These are phyloP conservation scores for Monoraphidium neglectum DNA, from an alignment of 139 green algal genomes.

Conservation along the genomic window DNA sequence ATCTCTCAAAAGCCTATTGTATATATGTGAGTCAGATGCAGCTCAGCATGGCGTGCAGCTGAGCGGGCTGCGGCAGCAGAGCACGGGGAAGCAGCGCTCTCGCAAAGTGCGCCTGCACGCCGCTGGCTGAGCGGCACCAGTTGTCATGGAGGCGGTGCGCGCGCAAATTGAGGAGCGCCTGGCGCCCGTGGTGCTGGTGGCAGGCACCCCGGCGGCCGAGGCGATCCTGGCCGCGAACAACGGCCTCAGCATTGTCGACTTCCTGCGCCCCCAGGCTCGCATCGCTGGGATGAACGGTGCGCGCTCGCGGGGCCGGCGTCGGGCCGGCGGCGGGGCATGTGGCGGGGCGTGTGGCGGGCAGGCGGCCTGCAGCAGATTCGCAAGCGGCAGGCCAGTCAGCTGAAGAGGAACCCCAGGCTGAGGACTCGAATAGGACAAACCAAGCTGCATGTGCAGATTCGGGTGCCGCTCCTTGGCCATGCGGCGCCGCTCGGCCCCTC, in stretches of 20 bases:
- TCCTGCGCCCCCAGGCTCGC: conserved; percentile 71
- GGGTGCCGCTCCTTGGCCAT: neutral
- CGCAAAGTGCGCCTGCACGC: too few species aligned
- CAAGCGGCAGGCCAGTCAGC: neutral
- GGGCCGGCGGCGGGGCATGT: too few species aligned
- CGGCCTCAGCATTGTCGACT: conserved; percentile 71
- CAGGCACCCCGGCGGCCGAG: conserved; percentile 62
- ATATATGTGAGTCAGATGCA: too few species aligned
- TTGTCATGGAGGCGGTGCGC: conserved; percentile 19
- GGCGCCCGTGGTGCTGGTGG: conserved; percentile 65
- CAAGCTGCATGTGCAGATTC: neutral
- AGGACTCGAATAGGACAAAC: neutral
- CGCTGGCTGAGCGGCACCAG: too few species aligned
- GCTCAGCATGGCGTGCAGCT: too few species aligned
- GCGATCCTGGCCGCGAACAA: conserved; percentile 47
- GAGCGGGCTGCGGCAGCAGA: too few species aligned
- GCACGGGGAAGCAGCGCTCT: too few species aligned
- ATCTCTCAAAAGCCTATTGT: too few species aligned
- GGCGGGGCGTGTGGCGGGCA: too few species aligned
- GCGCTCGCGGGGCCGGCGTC: neutral
- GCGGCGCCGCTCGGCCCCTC: neutral
- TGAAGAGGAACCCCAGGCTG: neutral
- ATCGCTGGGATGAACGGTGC: conserved; percentile 76
- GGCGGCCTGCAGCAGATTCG: too few species aligned
- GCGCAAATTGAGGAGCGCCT: conserved; percentile 46